Percentiles rank a stretch among this genome's conserved stretches.
Evolutionary conservation across 148 eudicot genomes (phyloP).

Genomic region (Nyssa sinensis): DNA sequence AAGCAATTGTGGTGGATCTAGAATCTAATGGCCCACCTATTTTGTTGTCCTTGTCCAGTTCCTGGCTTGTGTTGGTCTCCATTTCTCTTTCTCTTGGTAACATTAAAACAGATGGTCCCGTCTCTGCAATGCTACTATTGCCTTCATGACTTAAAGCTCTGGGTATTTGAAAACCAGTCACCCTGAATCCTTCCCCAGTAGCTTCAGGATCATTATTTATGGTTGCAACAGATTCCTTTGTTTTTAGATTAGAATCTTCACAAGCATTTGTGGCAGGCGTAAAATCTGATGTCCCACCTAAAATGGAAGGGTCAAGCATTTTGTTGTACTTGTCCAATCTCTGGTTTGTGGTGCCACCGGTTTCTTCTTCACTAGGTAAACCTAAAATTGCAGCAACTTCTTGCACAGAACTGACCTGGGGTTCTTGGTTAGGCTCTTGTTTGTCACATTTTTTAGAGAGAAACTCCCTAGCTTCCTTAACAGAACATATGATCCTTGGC

Average conservation of each 20-base stretch:
- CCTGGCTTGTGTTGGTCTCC: not conserved
- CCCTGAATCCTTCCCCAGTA: not conserved
- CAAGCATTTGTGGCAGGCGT: slow-evolving; percentile 9
- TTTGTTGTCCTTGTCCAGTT: not conserved
- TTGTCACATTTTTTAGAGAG: slow-evolving; percentile 48
- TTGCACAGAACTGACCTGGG: slow-evolving; percentile 18
- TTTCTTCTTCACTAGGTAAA: slow-evolving; percentile 10
- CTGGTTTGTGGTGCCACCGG: slow-evolving; percentile 12
- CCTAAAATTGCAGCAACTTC: slow-evolving; percentile 7
- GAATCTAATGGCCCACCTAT: slow-evolving; percentile 13
- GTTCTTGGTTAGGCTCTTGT: slow-evolving; percentile 17
- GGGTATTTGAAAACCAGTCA: not conserved
- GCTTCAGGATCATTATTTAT: slow-evolving; percentile 9
- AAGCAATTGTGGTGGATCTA: slow-evolving; percentile 18
- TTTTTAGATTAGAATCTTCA: slow-evolving; percentile 5
- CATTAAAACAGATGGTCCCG: slow-evolving; percentile 3
- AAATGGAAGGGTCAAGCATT: slow-evolving; percentile 21
- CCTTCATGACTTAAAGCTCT: slow-evolving; percentile 11
- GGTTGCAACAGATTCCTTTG: slow-evolving; percentile 9
- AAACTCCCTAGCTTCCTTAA: slow-evolving; percentile 81
- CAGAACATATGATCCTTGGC: slow-evolving; percentile 66
- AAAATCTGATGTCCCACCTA: slow-evolving; percentile 17
- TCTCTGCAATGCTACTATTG: not conserved
- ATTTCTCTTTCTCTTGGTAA: not conserved
- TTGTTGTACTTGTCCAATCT: slow-evolving; percentile 21